These are phyloP conservation scores for Drechmeria coniospora DNA, from an alignment of 2,329 filamentous ascomycete species.

Conservation along the genomic window DNA sequence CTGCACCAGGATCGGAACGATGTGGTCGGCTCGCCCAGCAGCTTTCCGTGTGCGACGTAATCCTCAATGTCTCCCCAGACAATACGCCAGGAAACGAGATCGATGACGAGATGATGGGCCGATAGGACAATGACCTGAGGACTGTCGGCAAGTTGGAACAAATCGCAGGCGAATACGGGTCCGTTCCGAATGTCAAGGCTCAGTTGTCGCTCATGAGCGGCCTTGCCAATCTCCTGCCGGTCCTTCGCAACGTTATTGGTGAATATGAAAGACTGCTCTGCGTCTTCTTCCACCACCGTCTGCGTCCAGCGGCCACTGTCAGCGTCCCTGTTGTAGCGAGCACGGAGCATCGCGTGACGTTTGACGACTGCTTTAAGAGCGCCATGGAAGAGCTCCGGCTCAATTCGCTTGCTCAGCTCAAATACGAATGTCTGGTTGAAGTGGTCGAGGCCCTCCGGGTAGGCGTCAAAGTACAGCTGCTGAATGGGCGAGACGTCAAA, in stretches of 20 bases:
- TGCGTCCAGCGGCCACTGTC: constrained; percentile 8
- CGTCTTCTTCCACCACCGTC: constrained; percentile 7
- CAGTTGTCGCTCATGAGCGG: constrained; percentile 2
- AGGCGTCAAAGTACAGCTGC: constrained; percentile 23
- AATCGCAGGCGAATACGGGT: constrained; percentile 8
- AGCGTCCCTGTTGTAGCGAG: constrained; percentile 11
- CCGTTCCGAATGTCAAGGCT: constrained; percentile 6
- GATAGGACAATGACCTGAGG: constrained; percentile 4
- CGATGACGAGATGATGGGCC: constrained; percentile 12
- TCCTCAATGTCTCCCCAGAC: constrained; percentile 7
- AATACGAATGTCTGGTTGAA: constrained; percentile 31
- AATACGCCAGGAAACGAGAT: constrained; percentile 35
- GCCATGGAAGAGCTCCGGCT: constrained; percentile 3
- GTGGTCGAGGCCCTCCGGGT: constrained; percentile 13
- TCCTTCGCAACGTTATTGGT: constrained; percentile 1
- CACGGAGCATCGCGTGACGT: constrained; percentile 21
- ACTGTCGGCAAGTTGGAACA: constrained; percentile 5
- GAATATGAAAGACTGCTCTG: constrained; percentile 1
- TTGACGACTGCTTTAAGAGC: constrained; percentile 13
- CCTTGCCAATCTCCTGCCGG: neutral
- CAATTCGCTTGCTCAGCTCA: constrained; percentile 10
- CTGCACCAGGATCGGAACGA: constrained; percentile 21
- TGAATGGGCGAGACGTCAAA: constrained; percentile 30
- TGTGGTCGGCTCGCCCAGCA: constrained; percentile 5
- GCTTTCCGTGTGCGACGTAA: constrained; percentile 2